These are phyloP conservation scores for Pseudocercospora crystallina DNA, from an alignment of 2,329 filamentous ascomycete species.

Conservation along the genomic window DNA sequence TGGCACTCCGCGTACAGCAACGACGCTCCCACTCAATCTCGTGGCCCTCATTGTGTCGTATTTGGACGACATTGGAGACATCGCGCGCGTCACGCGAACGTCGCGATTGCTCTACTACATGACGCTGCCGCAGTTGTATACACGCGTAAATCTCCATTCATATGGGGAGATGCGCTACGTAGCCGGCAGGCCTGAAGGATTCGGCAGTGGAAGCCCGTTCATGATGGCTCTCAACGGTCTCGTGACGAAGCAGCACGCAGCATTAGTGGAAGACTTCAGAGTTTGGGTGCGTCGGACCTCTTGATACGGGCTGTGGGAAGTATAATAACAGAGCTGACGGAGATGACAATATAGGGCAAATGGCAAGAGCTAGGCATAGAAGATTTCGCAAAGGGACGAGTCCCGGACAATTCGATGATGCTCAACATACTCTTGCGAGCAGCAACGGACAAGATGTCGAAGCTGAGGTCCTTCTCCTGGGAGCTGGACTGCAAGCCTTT, in stretches of 20 bases:
- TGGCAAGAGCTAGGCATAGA: constrained; percentile 59
- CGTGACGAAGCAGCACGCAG: constrained; percentile 55
- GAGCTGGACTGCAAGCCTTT: constrained; percentile 61
- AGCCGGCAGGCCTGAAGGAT: constrained; percentile 59
- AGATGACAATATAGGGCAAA: constrained; percentile 41
- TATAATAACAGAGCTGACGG: neutral
- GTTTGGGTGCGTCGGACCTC: constrained; percentile 35
- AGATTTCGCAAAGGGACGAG: constrained; percentile 58
- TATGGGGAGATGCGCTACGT: constrained; percentile 60
- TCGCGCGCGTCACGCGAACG: constrained; percentile 60
- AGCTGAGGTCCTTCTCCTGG: constrained; percentile 59
- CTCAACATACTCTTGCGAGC: constrained; percentile 60
- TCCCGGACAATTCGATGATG: constrained; percentile 65
- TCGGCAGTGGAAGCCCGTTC: constrained; percentile 63
- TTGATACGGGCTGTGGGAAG: neutral
- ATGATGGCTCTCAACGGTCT: constrained; percentile 63
- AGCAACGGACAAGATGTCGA: constrained; percentile 59
- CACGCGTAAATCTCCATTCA: constrained; percentile 55
- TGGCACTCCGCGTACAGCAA: constrained; percentile 14
- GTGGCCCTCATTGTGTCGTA: constrained; percentile 58
- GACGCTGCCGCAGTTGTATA: constrained; percentile 62
- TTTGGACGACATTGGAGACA: constrained; percentile 59
- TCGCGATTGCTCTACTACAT: constrained; percentile 65
- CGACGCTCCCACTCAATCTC: constrained; percentile 56
- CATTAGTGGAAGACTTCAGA: constrained; percentile 54